Conservation (phyloP, 192 early-diverging fungal genomes). For the Coemansia interrupta region DNA sequence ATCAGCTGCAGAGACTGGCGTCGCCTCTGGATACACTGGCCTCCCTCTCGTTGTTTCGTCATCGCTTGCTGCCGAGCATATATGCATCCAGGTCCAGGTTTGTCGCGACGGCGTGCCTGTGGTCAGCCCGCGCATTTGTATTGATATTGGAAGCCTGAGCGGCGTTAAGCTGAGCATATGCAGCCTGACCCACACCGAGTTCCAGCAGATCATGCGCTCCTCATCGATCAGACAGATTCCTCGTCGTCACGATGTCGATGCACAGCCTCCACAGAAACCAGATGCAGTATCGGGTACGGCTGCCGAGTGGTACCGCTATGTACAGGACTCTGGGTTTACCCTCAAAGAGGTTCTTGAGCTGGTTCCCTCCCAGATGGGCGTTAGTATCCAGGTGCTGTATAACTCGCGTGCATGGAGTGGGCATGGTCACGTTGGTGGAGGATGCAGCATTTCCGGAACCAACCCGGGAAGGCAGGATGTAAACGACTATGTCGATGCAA, state of each 20-base stretch:
- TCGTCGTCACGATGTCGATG: not conserved
- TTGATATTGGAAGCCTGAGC: slow-evolving; percentile 34
- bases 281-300: slow-evolving; percentile 22
- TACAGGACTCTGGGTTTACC: slow-evolving; percentile 36
- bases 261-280: slow-evolving; percentile 9
- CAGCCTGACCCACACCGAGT: slow-evolving; percentile 51
- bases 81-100: slow-evolving; percentile 85
- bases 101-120: slow-evolving; percentile 86
- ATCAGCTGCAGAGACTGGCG: slow-evolving; percentile 26
- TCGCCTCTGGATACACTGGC: slow-evolving; percentile 11
- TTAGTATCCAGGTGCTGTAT: slow-evolving; percentile 87
- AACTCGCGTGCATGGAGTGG: slow-evolving; percentile 66
- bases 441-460: slow-evolving; percentile 33
- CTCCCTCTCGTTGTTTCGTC: slow-evolving; percentile 39
- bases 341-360: slow-evolving; percentile 49
- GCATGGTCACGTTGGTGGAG: slow-evolving; percentile 19
- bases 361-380: slow-evolving; percentile 66
- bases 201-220: slow-evolving; percentile 36
- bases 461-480: slow-evolving; percentile 56
- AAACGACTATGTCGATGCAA: slow-evolving; percentile 83
- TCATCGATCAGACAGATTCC: slow-evolving; percentile 5
- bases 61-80: slow-evolving; percentile 83
- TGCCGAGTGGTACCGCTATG: slow-evolving; percentile 34
- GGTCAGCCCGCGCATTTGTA: slow-evolving; percentile 61
- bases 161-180: slow-evolving; percentile 37